Percentiles rank a stretch among this genome's conserved stretches.
Evolutionary conservation across 805 yeast species (phyloP).

Genomic region (Jamesozyma gamospora): DNA sequence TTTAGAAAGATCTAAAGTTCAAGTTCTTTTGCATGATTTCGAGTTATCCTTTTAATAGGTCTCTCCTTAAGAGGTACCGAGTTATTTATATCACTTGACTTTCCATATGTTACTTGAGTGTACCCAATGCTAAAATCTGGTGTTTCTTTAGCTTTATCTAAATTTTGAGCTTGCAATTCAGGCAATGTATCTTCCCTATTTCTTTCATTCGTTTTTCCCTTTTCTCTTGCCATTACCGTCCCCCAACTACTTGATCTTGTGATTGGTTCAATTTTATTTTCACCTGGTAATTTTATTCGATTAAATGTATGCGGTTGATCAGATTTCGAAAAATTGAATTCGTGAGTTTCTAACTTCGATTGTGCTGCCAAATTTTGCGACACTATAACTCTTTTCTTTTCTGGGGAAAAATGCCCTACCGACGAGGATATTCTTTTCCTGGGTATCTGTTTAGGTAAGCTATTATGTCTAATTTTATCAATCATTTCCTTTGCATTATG

Average conservation of each 20-base stretch:
- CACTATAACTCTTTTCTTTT: not conserved
- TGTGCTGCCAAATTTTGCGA: not conserved
- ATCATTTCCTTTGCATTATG: not conserved
- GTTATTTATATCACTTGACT: not conserved
- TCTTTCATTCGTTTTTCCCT: not conserved
- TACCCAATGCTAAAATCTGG: conserved; percentile 1
- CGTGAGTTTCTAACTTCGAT: not conserved
- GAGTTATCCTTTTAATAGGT: conserved; percentile 14
- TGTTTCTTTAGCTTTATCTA: not conserved
- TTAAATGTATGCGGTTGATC: not conserved
- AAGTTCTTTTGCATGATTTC: conserved; percentile 15
- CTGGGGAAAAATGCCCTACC: not conserved
- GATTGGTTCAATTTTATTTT: conserved; percentile 6
- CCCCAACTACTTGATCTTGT: conserved; percentile 25
- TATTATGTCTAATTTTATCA: not conserved
- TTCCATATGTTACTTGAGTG: conserved; percentile 26
- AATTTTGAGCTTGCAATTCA: not conserved
- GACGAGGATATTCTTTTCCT: no score
- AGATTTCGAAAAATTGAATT: not conserved
- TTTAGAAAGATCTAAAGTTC: conserved; percentile 5
- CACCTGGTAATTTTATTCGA: conserved; percentile 2
- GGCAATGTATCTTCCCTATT: conserved; percentile 1
- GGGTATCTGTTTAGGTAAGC: no score
- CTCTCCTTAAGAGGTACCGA: not conserved
- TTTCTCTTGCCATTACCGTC: conserved; percentile 15